A percentile compares a stretch with the other conserved stretches of the same genome.
phyloP scores from a whole-genome alignment of 2,329 filamentous ascomycete species.

The Sporothrix schenckii region DNA sequence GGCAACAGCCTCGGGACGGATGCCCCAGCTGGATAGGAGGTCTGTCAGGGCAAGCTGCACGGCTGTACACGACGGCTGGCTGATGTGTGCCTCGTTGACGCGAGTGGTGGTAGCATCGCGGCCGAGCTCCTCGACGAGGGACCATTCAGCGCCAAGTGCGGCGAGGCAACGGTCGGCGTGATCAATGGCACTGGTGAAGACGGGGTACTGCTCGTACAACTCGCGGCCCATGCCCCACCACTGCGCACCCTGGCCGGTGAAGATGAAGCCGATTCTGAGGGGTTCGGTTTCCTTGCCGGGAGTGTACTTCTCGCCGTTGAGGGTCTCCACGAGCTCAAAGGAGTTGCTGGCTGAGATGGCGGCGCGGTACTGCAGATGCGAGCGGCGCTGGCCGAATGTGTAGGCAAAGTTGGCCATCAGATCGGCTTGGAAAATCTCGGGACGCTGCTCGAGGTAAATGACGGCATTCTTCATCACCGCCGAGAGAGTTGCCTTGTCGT shows the following conservation, averaged over 20 bases:
- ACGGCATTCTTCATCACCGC: constrained; percentile 45
- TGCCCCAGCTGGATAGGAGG: constrained; percentile 45
- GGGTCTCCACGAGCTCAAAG: constrained; percentile 50
- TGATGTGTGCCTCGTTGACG: constrained; percentile 47
- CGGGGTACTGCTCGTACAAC: constrained; percentile 46
- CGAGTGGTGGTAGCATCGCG: constrained; percentile 44
- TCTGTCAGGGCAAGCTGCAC: constrained; percentile 47
- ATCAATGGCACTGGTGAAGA: constrained; percentile 44
- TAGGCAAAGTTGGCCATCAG: constrained; percentile 54
- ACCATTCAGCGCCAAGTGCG: constrained; percentile 44
- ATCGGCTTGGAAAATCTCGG: constrained; percentile 50
- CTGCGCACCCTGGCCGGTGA: constrained; percentile 49
- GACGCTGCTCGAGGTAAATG: constrained; percentile 49
- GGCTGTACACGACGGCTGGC: constrained; percentile 49
- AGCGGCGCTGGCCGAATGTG: constrained; percentile 51
- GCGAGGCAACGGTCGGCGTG: constrained; percentile 43
- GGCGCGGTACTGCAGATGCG: constrained; percentile 49
- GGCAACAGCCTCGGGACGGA: constrained; percentile 45
- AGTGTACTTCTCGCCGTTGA: constrained; percentile 47
- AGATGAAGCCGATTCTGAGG: constrained; percentile 47
- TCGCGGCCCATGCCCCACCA: constrained; percentile 50
- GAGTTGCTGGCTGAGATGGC: constrained; percentile 50
- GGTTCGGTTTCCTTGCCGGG: constrained; percentile 46
- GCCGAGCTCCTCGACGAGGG: constrained; percentile 45
- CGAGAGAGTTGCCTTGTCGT: constrained; percentile 46